Conservation (phyloP, 148 eudicot species). For the Hydrangea macrophylla region DNA sequence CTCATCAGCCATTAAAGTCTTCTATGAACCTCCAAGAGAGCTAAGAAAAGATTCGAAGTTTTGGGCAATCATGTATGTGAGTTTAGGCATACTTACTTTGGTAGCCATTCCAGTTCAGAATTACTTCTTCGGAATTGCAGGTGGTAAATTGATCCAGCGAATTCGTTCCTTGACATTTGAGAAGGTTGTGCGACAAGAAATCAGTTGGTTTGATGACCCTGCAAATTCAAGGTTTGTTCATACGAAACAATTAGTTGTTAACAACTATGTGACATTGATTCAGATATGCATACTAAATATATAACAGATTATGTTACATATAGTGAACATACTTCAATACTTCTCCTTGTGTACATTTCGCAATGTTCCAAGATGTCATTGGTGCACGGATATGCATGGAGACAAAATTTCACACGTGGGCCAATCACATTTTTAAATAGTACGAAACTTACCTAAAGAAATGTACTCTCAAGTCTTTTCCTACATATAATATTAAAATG, state of each 20-base stretch:
- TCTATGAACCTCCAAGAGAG: constrained; percentile 48
- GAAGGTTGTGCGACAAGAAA: constrained; percentile 77
- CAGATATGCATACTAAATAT: too few relatives aligned
- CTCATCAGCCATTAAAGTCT: constrained; percentile 55
- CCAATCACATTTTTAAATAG: too few relatives aligned
- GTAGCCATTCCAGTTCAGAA: constrained; percentile 58
- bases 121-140: constrained; percentile 71
- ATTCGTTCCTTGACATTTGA: constrained; percentile 64
- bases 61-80: constrained; percentile 58
- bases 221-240: constrained; percentile 62
- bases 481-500: too few relatives aligned
- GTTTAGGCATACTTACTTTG: constrained; percentile 33
- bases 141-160: constrained; percentile 67
- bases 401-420: too few relatives aligned
- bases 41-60: constrained; percentile 48
- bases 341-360: too few relatives aligned
- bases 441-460: too few relatives aligned
- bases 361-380: too few relatives aligned
- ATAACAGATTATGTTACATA: too few relatives aligned
- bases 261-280: too few relatives aligned
- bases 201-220: constrained; percentile 86
- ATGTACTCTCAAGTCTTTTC: too few relatives aligned
- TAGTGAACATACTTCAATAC: too few relatives aligned
- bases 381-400: too few relatives aligned
- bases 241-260: neutral